Conservation (phyloP, 176 grass and related monocot species). For the Pharus latifolius region DNA sequence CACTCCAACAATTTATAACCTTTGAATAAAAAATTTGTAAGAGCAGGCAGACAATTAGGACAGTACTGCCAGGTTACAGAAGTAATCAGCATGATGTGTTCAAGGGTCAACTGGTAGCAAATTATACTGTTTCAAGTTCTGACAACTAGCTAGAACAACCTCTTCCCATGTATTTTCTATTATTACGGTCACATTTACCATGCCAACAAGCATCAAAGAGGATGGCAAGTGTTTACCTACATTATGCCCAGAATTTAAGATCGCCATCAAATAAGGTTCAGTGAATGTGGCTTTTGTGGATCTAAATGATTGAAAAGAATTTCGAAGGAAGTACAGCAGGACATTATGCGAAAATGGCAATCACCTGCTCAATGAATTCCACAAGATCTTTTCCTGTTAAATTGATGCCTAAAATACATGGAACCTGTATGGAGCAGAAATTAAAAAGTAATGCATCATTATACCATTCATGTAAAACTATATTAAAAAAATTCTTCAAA, state of each 20-base stretch:
- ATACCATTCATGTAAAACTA: background rate
- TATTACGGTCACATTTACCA: background rate
- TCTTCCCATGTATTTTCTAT: background rate
- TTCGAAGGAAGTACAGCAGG: background rate
- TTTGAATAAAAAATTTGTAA: too few species aligned
- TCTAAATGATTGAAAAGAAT: background rate
- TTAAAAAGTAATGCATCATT: background rate
- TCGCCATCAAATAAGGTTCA: too few species aligned
- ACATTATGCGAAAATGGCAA: background rate
- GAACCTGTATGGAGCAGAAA: constrained; percentile 51
- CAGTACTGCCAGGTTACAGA: too few species aligned
- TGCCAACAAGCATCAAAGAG: background rate
- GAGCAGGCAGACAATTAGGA: too few species aligned
- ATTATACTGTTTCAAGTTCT: too few species aligned
- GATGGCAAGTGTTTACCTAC: too few species aligned
- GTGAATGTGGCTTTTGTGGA: too few species aligned
- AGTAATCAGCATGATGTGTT: too few species aligned
- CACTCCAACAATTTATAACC: too few species aligned
- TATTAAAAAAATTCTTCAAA: background rate
- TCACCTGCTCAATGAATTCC: constrained; percentile 88
- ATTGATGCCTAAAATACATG: constrained; percentile 87
- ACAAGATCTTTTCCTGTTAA: constrained; percentile 83
- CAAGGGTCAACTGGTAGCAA: too few species aligned
- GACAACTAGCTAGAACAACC: too few species aligned
- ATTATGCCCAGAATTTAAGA: too few species aligned